Base-by-base conservation (phyloP, 2,329 filamentous ascomycete species). In the Apiospora rasikravindrae region DNA sequence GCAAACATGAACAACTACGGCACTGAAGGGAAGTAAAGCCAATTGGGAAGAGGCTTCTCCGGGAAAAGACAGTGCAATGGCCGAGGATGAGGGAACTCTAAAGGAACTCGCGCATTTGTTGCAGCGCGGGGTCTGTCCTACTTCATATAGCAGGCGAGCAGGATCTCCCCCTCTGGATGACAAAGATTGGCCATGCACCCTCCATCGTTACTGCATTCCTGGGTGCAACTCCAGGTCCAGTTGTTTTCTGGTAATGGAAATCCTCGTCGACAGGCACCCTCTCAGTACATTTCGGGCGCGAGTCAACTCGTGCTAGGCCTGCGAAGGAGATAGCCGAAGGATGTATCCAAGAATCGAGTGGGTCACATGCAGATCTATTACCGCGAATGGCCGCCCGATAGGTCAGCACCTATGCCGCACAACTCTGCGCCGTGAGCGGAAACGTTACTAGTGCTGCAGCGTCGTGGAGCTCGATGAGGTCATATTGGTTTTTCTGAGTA, bases 291-390 rank as follows among this genome's bases (percentile, higher is more conserved):
- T 64, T 64, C 57, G 57, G 53, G 57, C 33, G 19, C 57, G 57
- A 64, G 57, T 64, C 57, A 64, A 64, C 11, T 1, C 29, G 29
- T 47, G 66, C 40, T 19, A 68, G 66, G 14, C 66, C 66, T 33
- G 40, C 40, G 26, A 47, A 22, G 66, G 66, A 68, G 66, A 68
- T 68, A 47, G 66, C 66, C 66, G 66, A 68, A 68, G 66, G 44
- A 26, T 24, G 66, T 68, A 44, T 68, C 66, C 66, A 68, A 37
- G 66, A 68, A 45, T 19, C 26, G 40, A 47, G 66, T 68, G 66
- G 66, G 40, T 47, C 40, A 33, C 40, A 44, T 68, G 66, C 22
- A n/a, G 66, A 68, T 68, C 66, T 68, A 26, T 64, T 47, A 68
- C 44, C 44, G 40, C 29, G 44, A 44, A 45, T 29, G 29, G 66